Evolutionary conservation across 2,329 filamentous ascomycete genomes (phyloP), one percentile per base, ranked within the genome.

Genomic region (Colletotrichum scovillei): DNA sequence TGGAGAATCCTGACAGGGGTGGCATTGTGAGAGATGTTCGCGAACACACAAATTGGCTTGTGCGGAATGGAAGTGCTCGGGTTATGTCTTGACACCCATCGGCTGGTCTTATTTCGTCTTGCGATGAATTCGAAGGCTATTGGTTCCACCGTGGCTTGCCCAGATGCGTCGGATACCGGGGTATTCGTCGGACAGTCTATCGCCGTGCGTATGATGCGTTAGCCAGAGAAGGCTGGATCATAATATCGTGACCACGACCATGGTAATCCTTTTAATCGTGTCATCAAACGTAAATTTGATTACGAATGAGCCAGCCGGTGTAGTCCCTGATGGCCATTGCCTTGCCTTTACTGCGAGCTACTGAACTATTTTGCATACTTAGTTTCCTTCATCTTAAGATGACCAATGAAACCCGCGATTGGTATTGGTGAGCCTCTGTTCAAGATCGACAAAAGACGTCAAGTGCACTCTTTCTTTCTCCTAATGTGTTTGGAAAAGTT

Each of bases 1-100:
- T 80, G 0, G 83, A 82, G 75, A 87, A 87, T 1, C 84, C 84
- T 53, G 76, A 58, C 0, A 85, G 76, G 0, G 78, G 71, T 12
- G 84, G 82, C 83, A 85, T 85, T 38, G 59, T 76, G 60, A 49
- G 42, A 49, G 24, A 22, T 6, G 55, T 38, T 16, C 16, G 5
- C 24, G 11, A 22, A 32, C 19, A 12, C 32, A 24, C n/a, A 19
- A 49, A 12, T n/a, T 38, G 32, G 24, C n/a, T 26, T 56, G n/a
- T 5, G 2, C 24, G 28, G 32, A 11, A 16, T 30, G 22, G 55
- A 24, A 26, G 46, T 66, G 60, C 60, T 35, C 26, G 28, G 28
- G 5, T 14, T 2, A 4, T 26, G 28, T n/a, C 38, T 46, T n/a
- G 55, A 52, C 42, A 52, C 22, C 5, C n/a, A 49, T 22, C 16